Percentiles rank a stretch among this genome's conserved stretches.
phyloP scores from a whole-genome alignment of 768 basidiomycete species.

The Phylloporus rhodoxanthus region DNA sequence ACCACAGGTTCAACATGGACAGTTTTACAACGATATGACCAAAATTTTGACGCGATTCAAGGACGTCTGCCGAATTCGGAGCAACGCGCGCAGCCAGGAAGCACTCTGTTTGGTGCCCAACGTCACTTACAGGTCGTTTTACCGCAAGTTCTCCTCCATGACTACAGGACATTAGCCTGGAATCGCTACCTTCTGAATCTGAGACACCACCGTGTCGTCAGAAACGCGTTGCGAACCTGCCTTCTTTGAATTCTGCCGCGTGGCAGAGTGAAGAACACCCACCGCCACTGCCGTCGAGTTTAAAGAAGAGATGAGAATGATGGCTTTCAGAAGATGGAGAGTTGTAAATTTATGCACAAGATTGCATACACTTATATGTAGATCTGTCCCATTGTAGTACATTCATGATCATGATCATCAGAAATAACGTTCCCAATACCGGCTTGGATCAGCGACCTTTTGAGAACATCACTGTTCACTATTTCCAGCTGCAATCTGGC shows the following conservation, averaged over 20 bases:
- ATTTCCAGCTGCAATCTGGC: slow-evolving; percentile 13
- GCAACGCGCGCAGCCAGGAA: slow-evolving; percentile 63
- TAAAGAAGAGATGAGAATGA: neutral
- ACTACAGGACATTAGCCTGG: slow-evolving; percentile 27
- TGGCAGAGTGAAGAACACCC: slow-evolving; percentile 49
- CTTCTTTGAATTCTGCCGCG: slow-evolving; percentile 43
- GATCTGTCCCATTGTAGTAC: neutral
- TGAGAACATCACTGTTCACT: neutral
- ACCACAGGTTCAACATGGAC: neutral
- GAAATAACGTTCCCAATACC: neutral
- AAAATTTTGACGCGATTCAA: slow-evolving; percentile 69
- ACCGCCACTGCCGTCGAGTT: slow-evolving; percentile 31
- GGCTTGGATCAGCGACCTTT: neutral
- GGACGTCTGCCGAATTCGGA: slow-evolving; percentile 72
- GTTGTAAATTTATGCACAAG: neutral
- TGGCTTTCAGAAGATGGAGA: too few species aligned
- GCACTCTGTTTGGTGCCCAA: slow-evolving; percentile 24
- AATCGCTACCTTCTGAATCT: neutral
- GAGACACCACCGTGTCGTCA: slow-evolving; percentile 13
- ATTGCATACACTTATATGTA: neutral
- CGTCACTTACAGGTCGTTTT: slow-evolving; percentile 13
- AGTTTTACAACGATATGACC: slow-evolving; percentile 90
- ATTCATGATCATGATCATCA: neutral
- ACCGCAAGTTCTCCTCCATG: slow-evolving; percentile 20
- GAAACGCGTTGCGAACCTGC: slow-evolving; percentile 36